phyloP scores from a whole-genome alignment of 2,329 filamentous ascomycete genomes.

The Monosporascus sp. region DNA sequence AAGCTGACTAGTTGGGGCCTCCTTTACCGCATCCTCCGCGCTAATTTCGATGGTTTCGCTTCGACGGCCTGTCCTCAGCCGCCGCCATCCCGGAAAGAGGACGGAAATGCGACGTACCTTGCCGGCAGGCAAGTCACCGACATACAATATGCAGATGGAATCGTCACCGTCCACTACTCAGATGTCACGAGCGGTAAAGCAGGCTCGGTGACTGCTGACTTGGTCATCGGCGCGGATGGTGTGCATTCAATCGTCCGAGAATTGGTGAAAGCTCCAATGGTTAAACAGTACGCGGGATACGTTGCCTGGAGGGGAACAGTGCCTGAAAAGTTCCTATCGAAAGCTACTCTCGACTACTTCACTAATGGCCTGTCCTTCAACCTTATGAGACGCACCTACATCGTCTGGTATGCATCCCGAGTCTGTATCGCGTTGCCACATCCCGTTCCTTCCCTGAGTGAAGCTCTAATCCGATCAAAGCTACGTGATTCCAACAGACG shows the following conservation, averaged over 20 bases:
- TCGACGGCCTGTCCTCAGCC: slow-evolving; percentile 16
- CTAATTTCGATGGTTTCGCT: slow-evolving; percentile 31
- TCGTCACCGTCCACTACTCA: slow-evolving; percentile 13
- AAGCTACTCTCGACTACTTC: slow-evolving; percentile 14
- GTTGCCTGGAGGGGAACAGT: slow-evolving; percentile 23
- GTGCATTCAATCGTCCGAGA: slow-evolving; percentile 22
- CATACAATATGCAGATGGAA: slow-evolving; percentile 5
- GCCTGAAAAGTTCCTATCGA: slow-evolving; percentile 12
- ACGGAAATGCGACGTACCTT: slow-evolving; percentile 16
- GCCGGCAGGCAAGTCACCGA: slow-evolving; percentile 15
- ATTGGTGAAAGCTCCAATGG: slow-evolving; percentile 12
- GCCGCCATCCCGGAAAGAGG: slow-evolving; percentile 8
- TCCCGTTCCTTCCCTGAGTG: neutral
- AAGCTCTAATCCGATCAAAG: slow-evolving; percentile 6
- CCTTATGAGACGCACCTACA: slow-evolving; percentile 11
- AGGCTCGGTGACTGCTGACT: slow-evolving; percentile 28
- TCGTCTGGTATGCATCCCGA: slow-evolving; percentile 14
- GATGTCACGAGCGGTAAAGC: slow-evolving; percentile 15
- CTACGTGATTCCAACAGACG: slow-evolving; percentile 38
- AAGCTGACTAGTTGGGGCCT: slow-evolving; percentile 36
- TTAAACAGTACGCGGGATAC: slow-evolving; percentile 21
- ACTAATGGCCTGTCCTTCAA: slow-evolving; percentile 4
- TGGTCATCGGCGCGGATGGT: slow-evolving; percentile 27
- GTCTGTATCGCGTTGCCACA: neutral
- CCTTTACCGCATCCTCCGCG: slow-evolving; percentile 32